A percentile compares a stretch with the other conserved stretches of the same genome.
Conservation (phyloP, 1,139 yeast species). For the Sugiyamaella castrensis region DNA sequence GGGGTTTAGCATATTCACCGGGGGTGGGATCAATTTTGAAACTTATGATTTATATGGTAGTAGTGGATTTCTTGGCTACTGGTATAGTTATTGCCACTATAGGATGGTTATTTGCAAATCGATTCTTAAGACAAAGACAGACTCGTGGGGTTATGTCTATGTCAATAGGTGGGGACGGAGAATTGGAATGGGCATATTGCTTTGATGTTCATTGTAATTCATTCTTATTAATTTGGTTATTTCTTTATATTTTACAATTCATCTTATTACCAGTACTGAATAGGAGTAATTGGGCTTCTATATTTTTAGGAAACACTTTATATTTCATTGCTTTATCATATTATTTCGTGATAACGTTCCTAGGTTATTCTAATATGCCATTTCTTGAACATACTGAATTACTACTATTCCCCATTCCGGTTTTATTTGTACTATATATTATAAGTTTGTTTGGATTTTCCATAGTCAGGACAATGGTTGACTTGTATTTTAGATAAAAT, state of each 20-base stretch:
- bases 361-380: conserved; percentile 85
- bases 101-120: conserved; percentile 70
- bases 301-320: conserved; percentile 72
- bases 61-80: conserved; percentile 71
- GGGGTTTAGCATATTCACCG: conserved; percentile 85
- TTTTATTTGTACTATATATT: conserved; percentile 56
- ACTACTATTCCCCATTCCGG: conserved; percentile 55
- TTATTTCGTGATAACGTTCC: conserved; percentile 75
- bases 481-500: conserved; percentile 49
- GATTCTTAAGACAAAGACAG: conserved; percentile 50
- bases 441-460: conserved; percentile 59
- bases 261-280: conserved; percentile 68
- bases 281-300: conserved; percentile 59
- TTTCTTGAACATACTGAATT: conserved; percentile 63
- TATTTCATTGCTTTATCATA: conserved; percentile 71
- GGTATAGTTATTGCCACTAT: conserved; percentile 68
- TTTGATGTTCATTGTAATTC: conserved; percentile 92
- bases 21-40: conserved; percentile 56
- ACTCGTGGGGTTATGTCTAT: conserved; percentile 29
- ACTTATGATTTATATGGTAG: conserved; percentile 76
- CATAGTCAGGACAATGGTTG: conserved; percentile 66
- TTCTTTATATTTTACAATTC: conserved; percentile 73
- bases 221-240: conserved; percentile 75
- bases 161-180: conserved; percentile 48
- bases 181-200: conserved; percentile 90